These are phyloP conservation scores for Glonium stellatum DNA, from an alignment of 495 filamentous ascomycete species.

Conservation along the genomic window DNA sequence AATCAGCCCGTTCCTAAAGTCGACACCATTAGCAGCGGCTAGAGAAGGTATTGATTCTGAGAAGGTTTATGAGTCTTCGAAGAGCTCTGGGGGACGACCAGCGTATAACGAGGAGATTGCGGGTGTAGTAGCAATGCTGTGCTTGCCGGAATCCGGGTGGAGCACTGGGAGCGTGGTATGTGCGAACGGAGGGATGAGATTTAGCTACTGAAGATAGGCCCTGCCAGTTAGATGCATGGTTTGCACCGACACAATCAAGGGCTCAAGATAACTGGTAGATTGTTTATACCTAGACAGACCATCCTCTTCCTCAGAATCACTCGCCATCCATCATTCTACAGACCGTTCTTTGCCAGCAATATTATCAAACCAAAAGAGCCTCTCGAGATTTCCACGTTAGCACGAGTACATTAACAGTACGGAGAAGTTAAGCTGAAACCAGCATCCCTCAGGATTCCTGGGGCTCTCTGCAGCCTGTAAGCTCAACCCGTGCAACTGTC, in stretches of 20 bases:
- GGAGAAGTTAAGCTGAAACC: too few species aligned
- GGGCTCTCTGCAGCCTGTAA: too few species aligned
- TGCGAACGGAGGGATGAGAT: slow-evolving; percentile 78
- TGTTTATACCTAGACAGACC: too few species aligned
- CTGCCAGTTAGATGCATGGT: neutral
- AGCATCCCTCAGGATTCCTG: too few species aligned
- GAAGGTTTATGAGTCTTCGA: slow-evolving; percentile 51
- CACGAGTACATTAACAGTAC: too few species aligned
- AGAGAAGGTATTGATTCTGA: slow-evolving; percentile 52
- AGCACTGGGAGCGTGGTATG: slow-evolving; percentile 80
- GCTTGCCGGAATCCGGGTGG: slow-evolving; percentile 64
- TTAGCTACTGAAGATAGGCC: slow-evolving; percentile 32
- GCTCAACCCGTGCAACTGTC: too few species aligned
- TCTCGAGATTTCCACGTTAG: too few species aligned
- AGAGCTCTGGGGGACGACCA: slow-evolving; percentile 60
- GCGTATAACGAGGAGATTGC: slow-evolving; percentile 73
- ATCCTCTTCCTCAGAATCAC: too few species aligned
- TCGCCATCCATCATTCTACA: too few species aligned
- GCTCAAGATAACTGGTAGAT: too few species aligned
- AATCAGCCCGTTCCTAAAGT: slow-evolving; percentile 53
- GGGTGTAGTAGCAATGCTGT: slow-evolving; percentile 79
- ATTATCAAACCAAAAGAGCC: too few species aligned
- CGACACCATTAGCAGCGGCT: slow-evolving; percentile 56
- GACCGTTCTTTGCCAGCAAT: too few species aligned
- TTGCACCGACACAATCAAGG: neutral